These are phyloP conservation scores for Yamadazyma mexicana DNA, from an alignment of 1,139 yeast genomes.

Conservation along the genomic window DNA sequence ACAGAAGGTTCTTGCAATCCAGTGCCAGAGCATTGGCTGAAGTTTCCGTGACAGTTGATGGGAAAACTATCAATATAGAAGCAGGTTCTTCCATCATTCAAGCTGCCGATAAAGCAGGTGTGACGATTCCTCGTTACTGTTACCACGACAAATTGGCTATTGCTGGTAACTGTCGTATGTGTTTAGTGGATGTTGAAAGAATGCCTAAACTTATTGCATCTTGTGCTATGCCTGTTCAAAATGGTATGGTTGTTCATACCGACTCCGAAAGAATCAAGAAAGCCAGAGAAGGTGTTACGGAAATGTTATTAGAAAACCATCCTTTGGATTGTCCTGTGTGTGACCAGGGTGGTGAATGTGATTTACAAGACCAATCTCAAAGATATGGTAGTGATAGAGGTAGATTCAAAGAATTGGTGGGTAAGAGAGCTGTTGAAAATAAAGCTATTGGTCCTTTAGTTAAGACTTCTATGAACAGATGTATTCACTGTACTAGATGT, in stretches of 20 bases:
- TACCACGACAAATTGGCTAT: constrained; percentile 88
- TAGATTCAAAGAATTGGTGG: constrained; percentile 75
- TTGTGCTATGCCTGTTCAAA: constrained; percentile 88
- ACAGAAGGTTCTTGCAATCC: constrained; percentile 31
- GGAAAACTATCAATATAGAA: constrained; percentile 73
- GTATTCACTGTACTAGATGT: constrained; percentile 92
- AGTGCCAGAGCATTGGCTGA: constrained; percentile 45
- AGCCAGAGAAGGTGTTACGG: constrained; percentile 90
- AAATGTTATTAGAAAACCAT: constrained; percentile 84
- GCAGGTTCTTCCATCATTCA: constrained; percentile 88
- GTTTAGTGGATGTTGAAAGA: constrained; percentile 86
- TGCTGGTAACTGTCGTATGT: constrained; percentile 97
- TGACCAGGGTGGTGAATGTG: constrained; percentile 96
- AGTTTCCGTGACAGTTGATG: constrained; percentile 77
- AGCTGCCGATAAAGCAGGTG: constrained; percentile 92
- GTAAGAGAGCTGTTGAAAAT: constrained; percentile 89
- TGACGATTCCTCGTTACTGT: constrained; percentile 84
- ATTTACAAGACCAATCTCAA: constrained; percentile 83
- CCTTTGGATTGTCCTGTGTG: constrained; percentile 93
- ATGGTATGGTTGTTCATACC: constrained; percentile 87
- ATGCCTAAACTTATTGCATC: constrained; percentile 91
- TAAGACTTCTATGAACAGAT: constrained; percentile 90
- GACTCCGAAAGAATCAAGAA: constrained; percentile 77
- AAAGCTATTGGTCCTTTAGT: constrained; percentile 89
- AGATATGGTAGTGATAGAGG: constrained; percentile 88